These are phyloP conservation scores for Leccinum boreale DNA, from an alignment of 768 basidiomycete species.

Conservation along the genomic window DNA sequence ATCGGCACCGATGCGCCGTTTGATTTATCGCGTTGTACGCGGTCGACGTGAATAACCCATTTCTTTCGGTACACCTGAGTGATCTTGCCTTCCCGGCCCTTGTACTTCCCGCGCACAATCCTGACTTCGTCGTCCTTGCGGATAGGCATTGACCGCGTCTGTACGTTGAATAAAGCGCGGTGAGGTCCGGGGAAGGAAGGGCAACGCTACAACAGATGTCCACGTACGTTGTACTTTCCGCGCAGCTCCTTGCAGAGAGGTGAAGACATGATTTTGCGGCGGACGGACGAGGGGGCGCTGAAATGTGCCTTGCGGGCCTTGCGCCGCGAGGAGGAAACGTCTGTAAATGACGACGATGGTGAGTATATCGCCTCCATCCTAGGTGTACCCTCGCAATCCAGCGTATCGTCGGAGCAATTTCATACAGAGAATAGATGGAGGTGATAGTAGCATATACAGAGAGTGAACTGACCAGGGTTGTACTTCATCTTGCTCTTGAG, in stretches of 20 bases:
- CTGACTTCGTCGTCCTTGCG: constrained; percentile 98
- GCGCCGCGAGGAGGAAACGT: constrained; percentile 90
- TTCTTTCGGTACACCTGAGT: constrained; percentile 98
- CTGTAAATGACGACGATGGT: constrained; percentile 40
- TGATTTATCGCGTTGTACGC: constrained; percentile 95
- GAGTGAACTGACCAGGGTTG: constrained; percentile 69
- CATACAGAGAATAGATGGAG: constrained; percentile 17
- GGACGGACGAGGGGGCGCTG: constrained; percentile 87
- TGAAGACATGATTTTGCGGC: constrained; percentile 98
- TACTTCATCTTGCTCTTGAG: constrained; percentile 76
- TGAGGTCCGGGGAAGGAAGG: not conserved
- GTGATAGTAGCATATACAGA: constrained; percentile 15
- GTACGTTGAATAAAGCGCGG: not conserved
- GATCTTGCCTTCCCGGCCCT: constrained; percentile 98
- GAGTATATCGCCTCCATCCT: constrained; percentile 45
- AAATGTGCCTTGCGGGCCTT: constrained; percentile 99
- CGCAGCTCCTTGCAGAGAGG: constrained; percentile 94
- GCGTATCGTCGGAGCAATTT: constrained; percentile 34
- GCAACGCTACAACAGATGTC: not conserved
- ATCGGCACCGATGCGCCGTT: constrained; percentile 93
- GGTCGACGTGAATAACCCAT: constrained; percentile 98
- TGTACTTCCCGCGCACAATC: constrained; percentile 97
- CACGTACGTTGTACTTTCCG: constrained; percentile 81
- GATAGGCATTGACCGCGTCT: constrained; percentile 91
- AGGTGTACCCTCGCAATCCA: constrained; percentile 48